Percentiles rank a stretch among this genome's conserved stretches.
Conservation (phyloP, 2,329 filamentous ascomycete species). For the Colletotrichum sp. region DNA sequence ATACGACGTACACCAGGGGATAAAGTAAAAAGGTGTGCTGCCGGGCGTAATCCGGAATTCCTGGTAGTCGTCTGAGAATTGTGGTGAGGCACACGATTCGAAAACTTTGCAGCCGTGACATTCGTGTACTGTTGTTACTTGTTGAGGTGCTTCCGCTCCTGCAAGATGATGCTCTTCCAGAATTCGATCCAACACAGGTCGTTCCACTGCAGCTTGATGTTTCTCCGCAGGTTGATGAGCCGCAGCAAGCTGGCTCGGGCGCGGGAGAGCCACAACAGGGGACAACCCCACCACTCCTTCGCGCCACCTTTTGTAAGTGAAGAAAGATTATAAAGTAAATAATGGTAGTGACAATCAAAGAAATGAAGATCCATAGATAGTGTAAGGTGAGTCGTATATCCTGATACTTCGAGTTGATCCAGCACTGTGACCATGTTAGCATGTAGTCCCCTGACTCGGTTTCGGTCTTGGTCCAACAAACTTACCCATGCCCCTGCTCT, state of each 20-base stretch:
- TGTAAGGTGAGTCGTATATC: conserved; percentile 64
- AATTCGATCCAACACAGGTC: not conserved
- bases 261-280: not conserved
- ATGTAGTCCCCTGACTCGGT: not conserved
- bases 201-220: not conserved
- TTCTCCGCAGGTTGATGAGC: not conserved
- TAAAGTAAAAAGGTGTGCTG: conserved; percentile 69
- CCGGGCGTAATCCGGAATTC: conserved; percentile 29
- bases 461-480: conserved; percentile 20
- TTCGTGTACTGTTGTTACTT: not conserved
- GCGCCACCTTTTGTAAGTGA: conserved; percentile 34
- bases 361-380: conserved; percentile 67
- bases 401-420: conserved; percentile 62
- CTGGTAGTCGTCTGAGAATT: not conserved
- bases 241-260: conserved; percentile 22
- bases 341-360: conserved; percentile 39
- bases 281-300: not conserved
- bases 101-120: not conserved
- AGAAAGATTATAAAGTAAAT: conserved; percentile 47
- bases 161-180: not conserved
- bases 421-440: conserved; percentile 52
- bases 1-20: conserved; percentile 72
- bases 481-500: conserved; percentile 67
- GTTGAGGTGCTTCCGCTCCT: not conserved
- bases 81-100: not conserved